Percentiles rank a stretch among this genome's conserved stretches.
Conservation (phyloP, 1,139 yeast genomes). For the Sugiyamaella japonica region DNA sequence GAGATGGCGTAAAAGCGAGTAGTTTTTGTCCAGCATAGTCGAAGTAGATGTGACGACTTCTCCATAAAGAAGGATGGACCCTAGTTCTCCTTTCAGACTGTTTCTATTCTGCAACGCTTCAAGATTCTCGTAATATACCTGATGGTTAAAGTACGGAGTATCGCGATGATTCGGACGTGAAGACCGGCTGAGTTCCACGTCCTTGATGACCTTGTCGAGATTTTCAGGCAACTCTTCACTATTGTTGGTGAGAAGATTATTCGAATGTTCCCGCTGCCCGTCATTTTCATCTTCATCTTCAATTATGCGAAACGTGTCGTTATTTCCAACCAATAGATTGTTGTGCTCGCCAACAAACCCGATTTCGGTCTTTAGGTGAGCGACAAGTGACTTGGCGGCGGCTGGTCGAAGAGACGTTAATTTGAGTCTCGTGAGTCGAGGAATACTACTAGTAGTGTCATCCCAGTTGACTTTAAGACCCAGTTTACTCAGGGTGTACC, state of each 20-base stretch:
- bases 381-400: conserved; percentile 36
- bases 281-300: conserved; percentile 20
- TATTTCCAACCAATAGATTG: conserved; percentile 50
- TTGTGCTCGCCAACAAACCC: conserved; percentile 46
- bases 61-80: conserved; percentile 68
- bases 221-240: conserved; percentile 45
- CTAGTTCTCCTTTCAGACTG: conserved; percentile 45
- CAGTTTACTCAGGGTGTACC: conserved; percentile 54
- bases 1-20: conserved; percentile 52
- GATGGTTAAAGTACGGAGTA: conserved; percentile 74
- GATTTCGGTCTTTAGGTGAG: conserved; percentile 40
- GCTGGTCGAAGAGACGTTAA: conserved; percentile 43
- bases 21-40: conserved; percentile 73
- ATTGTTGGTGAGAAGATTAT: neutral
- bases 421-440: conserved; percentile 65
- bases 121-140: conserved; percentile 54
- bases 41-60: conserved; percentile 91
- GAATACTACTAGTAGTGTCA: conserved; percentile 48
- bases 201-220: conserved; percentile 56
- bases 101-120: conserved; percentile 38
- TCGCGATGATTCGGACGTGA: conserved; percentile 45
- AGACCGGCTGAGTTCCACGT: conserved; percentile 49
- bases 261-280: neutral
- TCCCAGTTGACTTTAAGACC: conserved; percentile 64
- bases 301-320: conserved; percentile 46